Evolutionary conservation across 805 yeast species (phyloP).

Genomic region (Candida bentonensis): DNA sequence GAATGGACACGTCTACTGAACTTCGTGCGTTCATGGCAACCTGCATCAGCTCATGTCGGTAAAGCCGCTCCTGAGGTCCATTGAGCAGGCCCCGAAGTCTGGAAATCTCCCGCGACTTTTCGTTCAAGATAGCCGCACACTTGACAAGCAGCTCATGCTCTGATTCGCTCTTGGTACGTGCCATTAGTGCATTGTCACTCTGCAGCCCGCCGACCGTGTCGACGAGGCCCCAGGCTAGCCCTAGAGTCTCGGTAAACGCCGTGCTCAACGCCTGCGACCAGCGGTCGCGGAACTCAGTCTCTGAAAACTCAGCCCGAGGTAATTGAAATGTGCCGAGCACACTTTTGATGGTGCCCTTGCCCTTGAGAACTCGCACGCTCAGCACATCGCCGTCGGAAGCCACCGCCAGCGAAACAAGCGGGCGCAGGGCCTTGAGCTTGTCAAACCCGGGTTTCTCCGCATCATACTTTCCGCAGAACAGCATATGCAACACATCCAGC

Average conservation of each 20-base stretch:
- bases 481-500: background rate
- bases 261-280: background rate
- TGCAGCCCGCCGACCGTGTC: background rate
- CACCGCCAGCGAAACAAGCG: background rate
- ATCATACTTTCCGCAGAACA: background rate
- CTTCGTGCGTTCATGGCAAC: background rate
- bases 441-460: background rate
- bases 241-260: background rate
- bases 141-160: slow-evolving; percentile 8
- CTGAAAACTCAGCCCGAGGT: background rate
- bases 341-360: background rate
- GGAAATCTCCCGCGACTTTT: slow-evolving; percentile 9
- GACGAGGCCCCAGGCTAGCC: background rate
- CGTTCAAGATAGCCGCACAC: slow-evolving; percentile 8
- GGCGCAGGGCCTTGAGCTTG: background rate
- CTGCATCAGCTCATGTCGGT: background rate
- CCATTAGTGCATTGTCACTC: slow-evolving; percentile 2
- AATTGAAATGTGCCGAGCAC: background rate
- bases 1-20: background rate
- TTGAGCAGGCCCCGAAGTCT: slow-evolving; percentile 3
- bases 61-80: background rate
- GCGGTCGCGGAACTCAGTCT: background rate
- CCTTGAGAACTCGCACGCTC: background rate
- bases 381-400: background rate
- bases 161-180: slow-evolving; percentile 7